phyloP scores from a whole-genome alignment of 345 rosid genomes.

The Lumnitzera littorea region DNA sequence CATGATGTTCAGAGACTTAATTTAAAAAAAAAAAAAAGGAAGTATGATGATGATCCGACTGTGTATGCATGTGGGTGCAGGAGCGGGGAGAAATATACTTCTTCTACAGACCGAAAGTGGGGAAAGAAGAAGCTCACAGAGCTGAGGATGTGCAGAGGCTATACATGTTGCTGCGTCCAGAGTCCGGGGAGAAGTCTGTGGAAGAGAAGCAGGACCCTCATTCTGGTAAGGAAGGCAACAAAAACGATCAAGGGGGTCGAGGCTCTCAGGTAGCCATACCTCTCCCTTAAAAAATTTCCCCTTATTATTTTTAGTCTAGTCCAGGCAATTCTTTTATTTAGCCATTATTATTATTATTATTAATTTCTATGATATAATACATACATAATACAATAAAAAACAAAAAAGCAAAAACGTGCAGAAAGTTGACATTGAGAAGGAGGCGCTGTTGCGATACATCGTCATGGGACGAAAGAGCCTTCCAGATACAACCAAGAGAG shows the following conservation, averaged over 20 bases:
- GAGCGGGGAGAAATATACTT: conserved; percentile 77
- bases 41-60: not conserved
- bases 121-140: conserved; percentile 55
- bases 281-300: no score
- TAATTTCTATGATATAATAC: not conserved
- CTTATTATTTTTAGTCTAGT: no score
- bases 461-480: conserved; percentile 66
- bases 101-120: conserved; percentile 73
- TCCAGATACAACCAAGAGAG: conserved; percentile 53
- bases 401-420: not conserved
- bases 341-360: not conserved
- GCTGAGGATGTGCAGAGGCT: conserved; percentile 56
- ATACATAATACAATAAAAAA: not conserved
- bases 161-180: conserved; percentile 56
- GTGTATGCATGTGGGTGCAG: conserved; percentile 8
- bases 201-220: conserved; percentile 63
- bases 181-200: conserved; percentile 43
- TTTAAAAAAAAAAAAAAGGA: no score
- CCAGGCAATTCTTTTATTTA: no score
- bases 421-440: conserved; percentile 57
- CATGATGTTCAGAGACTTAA: no score
- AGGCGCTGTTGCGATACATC: conserved; percentile 45
- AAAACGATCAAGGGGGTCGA: not conserved
- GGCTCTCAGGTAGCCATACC: not conserved
- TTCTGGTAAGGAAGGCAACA: conserved; percentile 46